Evolutionary conservation across 495 filamentous ascomycete genomes (phyloP).

Genomic region (Lasiosphaeriaceae sp.): DNA sequence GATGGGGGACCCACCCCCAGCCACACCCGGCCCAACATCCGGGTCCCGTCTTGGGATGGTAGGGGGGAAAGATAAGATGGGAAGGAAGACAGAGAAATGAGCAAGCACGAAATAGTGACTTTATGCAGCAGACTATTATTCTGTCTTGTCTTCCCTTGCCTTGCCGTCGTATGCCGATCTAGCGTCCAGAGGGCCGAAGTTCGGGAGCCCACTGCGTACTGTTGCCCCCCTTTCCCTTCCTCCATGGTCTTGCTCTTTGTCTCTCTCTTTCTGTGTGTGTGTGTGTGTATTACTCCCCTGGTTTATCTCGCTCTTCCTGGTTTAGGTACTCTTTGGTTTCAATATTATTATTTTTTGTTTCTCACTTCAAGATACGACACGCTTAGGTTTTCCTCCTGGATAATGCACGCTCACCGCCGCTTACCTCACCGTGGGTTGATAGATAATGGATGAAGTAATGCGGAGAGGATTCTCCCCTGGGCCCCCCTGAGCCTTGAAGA

Average conservation of each 20-base stretch:
- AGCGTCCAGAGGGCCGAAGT: neutral
- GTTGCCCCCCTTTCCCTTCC: neutral
- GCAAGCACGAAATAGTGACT: too few species aligned
- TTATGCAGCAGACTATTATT: too few species aligned
- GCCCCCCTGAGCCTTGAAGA: neutral
- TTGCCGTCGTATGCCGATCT: too few species aligned
- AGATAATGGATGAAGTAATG: neutral
- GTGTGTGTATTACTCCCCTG: too few species aligned
- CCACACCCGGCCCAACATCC: conserved; percentile 1
- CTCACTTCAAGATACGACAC: too few species aligned
- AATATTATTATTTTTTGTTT: neutral
- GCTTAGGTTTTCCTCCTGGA: too few species aligned
- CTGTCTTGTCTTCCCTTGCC: too few species aligned
- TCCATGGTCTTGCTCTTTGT: neutral
- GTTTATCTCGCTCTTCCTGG: neutral
- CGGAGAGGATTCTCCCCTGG: neutral
- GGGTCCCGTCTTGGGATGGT: neutral
- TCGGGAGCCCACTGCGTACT: neutral
- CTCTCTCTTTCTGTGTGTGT: neutral
- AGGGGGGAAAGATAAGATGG: too few species aligned
- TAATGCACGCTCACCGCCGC: neutral
- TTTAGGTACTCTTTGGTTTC: neutral
- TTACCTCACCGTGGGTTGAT: neutral
- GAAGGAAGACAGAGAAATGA: too few species aligned
- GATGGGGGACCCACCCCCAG: neutral